Evolutionary conservation across 176 grass and related monocot genomes (phyloP).

Genomic region (Aechmea fasciata): DNA sequence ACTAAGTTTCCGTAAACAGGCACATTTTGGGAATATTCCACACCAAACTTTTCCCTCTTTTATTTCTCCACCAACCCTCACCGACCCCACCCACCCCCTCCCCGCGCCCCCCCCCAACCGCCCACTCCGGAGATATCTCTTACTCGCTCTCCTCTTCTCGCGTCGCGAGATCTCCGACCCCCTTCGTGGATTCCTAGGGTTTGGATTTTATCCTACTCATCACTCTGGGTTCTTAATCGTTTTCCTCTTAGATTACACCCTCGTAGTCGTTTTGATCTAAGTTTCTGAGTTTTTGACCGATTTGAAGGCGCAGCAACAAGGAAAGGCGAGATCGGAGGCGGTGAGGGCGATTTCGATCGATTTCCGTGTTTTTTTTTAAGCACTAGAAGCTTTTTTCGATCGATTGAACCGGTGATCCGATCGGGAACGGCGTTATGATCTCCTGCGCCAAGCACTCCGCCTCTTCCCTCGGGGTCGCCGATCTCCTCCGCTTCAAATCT

Average conservation of each 20-base stretch:
- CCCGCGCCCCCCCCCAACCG: too few species aligned
- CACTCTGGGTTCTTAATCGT: neutral
- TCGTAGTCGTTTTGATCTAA: neutral
- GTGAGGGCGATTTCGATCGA: neutral
- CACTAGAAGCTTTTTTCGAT: neutral
- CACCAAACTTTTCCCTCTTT: slow-evolving; percentile 1
- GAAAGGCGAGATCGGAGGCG: neutral
- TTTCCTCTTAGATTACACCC: neutral
- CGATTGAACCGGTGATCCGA: neutral
- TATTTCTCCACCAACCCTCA: neutral
- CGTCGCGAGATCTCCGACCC: neutral
- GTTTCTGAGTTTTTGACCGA: neutral
- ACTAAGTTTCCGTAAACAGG: neutral
- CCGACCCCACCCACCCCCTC: neutral
- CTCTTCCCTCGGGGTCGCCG: slow-evolving; percentile 20
- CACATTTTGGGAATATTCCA: neutral
- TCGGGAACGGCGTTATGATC: neutral
- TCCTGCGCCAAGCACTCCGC: slow-evolving; percentile 4
- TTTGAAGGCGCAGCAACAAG: neutral
- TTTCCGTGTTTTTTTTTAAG: neutral
- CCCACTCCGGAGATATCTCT: too few species aligned
- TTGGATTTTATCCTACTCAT: neutral
- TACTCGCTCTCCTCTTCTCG: neutral
- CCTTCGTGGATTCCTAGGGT: neutral
- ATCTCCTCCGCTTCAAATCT: slow-evolving; percentile 29